These are phyloP conservation scores for Eucalyptus regnans DNA, from an alignment of 345 rosid species.

Conservation along the genomic window DNA sequence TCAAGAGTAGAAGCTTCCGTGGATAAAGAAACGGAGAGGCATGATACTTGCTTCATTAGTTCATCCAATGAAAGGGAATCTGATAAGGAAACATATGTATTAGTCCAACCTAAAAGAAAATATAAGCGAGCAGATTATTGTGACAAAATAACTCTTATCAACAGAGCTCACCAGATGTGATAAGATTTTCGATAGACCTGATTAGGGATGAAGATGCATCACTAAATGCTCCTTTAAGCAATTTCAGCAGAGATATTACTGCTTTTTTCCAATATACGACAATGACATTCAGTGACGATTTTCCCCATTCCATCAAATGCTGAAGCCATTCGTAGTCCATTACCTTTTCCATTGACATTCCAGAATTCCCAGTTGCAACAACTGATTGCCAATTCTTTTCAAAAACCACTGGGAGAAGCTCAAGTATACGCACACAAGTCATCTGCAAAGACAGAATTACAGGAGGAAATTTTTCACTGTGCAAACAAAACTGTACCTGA, in stretches of 20 bases:
- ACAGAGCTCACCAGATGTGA: constrained; percentile 51
- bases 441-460: constrained; percentile 39
- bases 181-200: constrained; percentile 39
- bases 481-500: not conserved
- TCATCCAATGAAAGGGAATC: constrained; percentile 52
- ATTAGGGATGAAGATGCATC: constrained; percentile 17
- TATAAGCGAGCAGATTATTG: not conserved
- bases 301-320: constrained; percentile 90
- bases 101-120: not conserved
- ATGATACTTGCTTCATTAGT: constrained; percentile 48
- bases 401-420: constrained; percentile 68
- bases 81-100: constrained; percentile 7
- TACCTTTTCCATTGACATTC: constrained; percentile 11
- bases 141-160: not conserved
- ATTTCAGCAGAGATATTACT: constrained; percentile 38
- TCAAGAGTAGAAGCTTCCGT: constrained; percentile 12
- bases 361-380: constrained; percentile 15
- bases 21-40: constrained; percentile 42
- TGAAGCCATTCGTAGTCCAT: constrained; percentile 69
- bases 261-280: constrained; percentile 82
- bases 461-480: not conserved
- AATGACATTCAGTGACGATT: constrained; percentile 75
- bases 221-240: constrained; percentile 34
- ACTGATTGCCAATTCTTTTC: constrained; percentile 36
- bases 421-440: constrained; percentile 88